Evolutionary conservation across 495 filamentous ascomycete genomes (phyloP).

Genomic region (Lasiosphaeria miniovina): DNA sequence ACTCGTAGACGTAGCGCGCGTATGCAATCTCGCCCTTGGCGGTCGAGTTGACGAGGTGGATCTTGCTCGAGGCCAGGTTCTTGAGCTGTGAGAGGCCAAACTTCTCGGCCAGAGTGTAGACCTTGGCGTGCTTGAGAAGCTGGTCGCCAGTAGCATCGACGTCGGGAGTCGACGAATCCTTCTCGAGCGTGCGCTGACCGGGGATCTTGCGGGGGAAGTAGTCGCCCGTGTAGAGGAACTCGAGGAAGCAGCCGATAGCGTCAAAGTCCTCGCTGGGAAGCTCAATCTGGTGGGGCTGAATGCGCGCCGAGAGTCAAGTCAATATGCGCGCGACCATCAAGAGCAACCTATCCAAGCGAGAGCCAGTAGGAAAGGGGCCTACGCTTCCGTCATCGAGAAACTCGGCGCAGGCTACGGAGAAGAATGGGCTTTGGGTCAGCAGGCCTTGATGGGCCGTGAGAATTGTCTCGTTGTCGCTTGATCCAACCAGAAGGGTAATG

Average conservation of each 20-base stretch:
- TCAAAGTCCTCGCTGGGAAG: constrained; percentile 71
- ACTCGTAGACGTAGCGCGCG: constrained; percentile 83
- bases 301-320: background rate
- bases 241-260: constrained; percentile 81
- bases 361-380: constrained; percentile 15
- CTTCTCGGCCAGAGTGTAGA: constrained; percentile 86
- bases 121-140: constrained; percentile 78
- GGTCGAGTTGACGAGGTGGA: constrained; percentile 80
- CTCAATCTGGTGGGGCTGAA: constrained; percentile 60
- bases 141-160: constrained; percentile 71
- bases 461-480: constrained; percentile 54
- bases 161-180: constrained; percentile 53
- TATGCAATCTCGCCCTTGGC: constrained; percentile 86
- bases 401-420: constrained; percentile 58
- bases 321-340: background rate
- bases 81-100: constrained; percentile 70
- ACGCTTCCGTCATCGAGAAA: constrained; percentile 54
- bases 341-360: background rate
- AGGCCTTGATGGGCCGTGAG: constrained; percentile 79
- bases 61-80: constrained; percentile 77
- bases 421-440: constrained; percentile 68
- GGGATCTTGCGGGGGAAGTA: constrained; percentile 71
- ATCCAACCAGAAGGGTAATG: constrained; percentile 71
- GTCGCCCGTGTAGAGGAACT: constrained; percentile 89
- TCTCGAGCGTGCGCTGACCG: constrained; percentile 54